Base-by-base conservation (phyloP, 371 early-diverging fungal genomes). In the Globomyces sp. region DNA sequence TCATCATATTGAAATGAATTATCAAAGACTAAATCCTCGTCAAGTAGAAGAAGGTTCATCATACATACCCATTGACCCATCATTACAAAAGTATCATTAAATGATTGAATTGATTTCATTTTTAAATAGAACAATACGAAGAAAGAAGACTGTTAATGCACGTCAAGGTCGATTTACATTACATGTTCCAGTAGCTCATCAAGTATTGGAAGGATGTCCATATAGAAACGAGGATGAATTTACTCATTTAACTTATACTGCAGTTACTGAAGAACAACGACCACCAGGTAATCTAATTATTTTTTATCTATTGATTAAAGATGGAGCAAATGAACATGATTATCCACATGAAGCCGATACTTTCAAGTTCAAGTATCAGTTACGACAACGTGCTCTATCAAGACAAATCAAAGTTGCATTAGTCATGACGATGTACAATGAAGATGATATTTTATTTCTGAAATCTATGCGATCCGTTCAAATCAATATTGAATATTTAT, bases 401-500 rank as follows among this genome's bases (percentile, higher is more conserved):
- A 74, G 87, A 3, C 71, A 82, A 36, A 89, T 84, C 5, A 85
- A 85, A 66, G 72, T 90, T 2, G 84, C 87, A 63, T 80, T 90
- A 47, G 88, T 86, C 41, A 77, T 88, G 46, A 90, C 90, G 55
- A 87, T 88, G 87, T 88, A 86, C 82, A 93, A 93, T 72, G 93
- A 95, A 79, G 92, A 92, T 72, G 91, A 90, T 68, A 74, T 90
- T 24, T 78, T 95, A 50, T 88, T 95, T 68, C 86, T 86, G 62
- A 85, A 91, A 65, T 90, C 92, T 2, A 81, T 92, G 66, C 82
- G 85, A 53, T 87, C 91, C 9, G 85, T 92, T 57, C 88, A 89
- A 83, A 92, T 91, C 73, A 95, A 95, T 75, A 92, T 95, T 58
- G 77, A 85, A 1, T 88, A 92, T 74, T 69, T 95, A 49, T 92